A percentile compares a stretch with the other conserved stretches of the same genome.
phyloP scores from a whole-genome alignment of 2,329 filamentous ascomycete genomes.

The Alternaria brassicae region DNA sequence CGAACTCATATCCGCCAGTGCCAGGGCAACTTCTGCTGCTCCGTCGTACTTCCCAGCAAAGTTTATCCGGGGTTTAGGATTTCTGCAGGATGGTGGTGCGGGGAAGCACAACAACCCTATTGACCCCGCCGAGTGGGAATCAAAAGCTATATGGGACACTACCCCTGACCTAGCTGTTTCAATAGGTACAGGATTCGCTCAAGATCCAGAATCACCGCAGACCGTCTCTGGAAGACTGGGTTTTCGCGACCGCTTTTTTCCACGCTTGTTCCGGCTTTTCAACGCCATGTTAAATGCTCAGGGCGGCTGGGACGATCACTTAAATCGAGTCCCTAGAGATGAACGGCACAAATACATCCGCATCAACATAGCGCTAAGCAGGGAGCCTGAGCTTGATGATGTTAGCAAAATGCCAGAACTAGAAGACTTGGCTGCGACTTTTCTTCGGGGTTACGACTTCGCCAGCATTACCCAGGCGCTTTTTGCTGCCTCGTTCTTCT shows the following conservation, averaged over 20 bases:
- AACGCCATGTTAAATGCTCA: conserved; percentile 20
- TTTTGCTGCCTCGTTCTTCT: conserved; percentile 22
- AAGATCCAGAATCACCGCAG: neutral
- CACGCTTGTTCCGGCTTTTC: conserved; percentile 16
- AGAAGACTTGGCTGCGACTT: conserved; percentile 10
- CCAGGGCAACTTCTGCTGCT: conserved; percentile 20
- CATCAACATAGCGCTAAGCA: conserved; percentile 21
- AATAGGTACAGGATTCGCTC: conserved; percentile 19
- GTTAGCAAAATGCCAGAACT: conserved; percentile 16
- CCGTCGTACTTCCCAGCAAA: conserved; percentile 24
- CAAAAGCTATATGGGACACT: conserved; percentile 18
- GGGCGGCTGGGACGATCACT: conserved; percentile 14
- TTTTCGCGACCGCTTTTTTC: conserved; percentile 19
- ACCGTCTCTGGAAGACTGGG: conserved; percentile 9
- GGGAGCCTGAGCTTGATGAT: conserved; percentile 14
- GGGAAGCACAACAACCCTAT: conserved; percentile 24
- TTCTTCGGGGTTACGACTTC: conserved; percentile 19
- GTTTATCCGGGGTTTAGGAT: conserved; percentile 20
- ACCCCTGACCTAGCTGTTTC: conserved; percentile 15
- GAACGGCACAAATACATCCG: conserved; percentile 19
- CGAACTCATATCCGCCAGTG: conserved; percentile 7
- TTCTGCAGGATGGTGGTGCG: conserved; percentile 15
- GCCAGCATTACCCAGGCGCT: conserved; percentile 6
- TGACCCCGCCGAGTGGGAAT: conserved; percentile 17
- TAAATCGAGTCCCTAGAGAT: conserved; percentile 13